A percentile compares a stretch with the other conserved stretches of the same genome.
phyloP scores from a whole-genome alignment of 805 yeast genomes.

The Pichia pseudocactophila region DNA sequence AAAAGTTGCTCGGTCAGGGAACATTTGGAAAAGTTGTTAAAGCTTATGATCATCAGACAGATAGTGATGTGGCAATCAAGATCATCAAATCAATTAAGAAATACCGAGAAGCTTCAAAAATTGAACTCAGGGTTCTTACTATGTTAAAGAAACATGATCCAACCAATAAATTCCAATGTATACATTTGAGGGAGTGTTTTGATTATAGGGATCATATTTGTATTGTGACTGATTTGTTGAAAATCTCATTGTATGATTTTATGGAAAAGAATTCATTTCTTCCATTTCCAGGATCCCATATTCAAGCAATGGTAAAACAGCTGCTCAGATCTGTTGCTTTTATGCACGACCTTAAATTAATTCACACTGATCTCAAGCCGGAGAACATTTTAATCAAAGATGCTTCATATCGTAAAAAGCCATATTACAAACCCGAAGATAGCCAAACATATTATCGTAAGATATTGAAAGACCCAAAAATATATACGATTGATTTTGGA shows the following conservation, averaged over 20 bases:
- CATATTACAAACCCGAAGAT: constrained; percentile 18
- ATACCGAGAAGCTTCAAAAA: constrained; percentile 91
- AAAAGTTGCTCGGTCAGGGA: constrained; percentile 76
- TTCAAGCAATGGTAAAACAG: constrained; percentile 83
- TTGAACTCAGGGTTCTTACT: constrained; percentile 76
- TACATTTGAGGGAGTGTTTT: constrained; percentile 80
- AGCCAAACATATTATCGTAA: constrained; percentile 21
- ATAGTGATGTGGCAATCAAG: constrained; percentile 75
- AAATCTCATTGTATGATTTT: constrained; percentile 83
- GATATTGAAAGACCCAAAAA: constrained; percentile 66
- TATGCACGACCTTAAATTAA: constrained; percentile 79
- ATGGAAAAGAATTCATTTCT: constrained; percentile 73
- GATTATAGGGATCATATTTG: constrained; percentile 93
- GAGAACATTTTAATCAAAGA: constrained; percentile 76
- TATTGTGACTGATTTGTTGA: constrained; percentile 80
- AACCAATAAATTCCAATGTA: constrained; percentile 60
- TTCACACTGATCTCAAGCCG: constrained; percentile 95
- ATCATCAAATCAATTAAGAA: constrained; percentile 87
- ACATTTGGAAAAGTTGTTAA: constrained; percentile 87
- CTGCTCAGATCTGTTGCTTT: constrained; percentile 77
- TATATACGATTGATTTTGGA: constrained; percentile 94
- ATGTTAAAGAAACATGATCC: constrained; percentile 69
- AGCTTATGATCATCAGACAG: constrained; percentile 59
- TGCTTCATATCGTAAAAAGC: constrained; percentile 35
- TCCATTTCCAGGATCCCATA: constrained; percentile 92